phyloP scores from a whole-genome alignment of 352 stramenopile genomes.

The Elongisporangium undulatum region DNA sequence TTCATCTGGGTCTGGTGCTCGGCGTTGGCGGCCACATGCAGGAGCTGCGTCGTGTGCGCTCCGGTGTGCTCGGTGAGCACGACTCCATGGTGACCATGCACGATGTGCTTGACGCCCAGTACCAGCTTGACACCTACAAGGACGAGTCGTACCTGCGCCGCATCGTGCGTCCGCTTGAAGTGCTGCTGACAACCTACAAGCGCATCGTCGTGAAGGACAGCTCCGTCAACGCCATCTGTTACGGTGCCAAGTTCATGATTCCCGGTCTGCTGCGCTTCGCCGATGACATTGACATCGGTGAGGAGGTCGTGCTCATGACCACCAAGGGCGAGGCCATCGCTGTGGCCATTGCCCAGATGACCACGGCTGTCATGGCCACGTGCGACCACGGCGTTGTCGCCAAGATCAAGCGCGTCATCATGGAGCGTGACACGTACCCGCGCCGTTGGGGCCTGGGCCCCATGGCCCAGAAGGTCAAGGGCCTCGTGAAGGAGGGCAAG shows the following conservation, averaged over 20 bases:
- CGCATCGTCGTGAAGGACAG: conserved; percentile 99
- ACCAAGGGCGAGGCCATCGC: conserved; percentile 99
- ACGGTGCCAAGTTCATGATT: conserved; percentile 99
- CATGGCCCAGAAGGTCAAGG: conserved; percentile 99
- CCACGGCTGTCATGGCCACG: conserved; percentile 98
- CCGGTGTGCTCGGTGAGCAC: conserved; percentile 94
- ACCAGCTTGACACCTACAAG: conserved; percentile 98
- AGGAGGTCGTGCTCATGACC: conserved; percentile 99
- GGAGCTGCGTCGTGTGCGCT: conserved; percentile 97
- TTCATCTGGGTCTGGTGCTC: conserved; percentile 97
- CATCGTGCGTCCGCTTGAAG: conserved; percentile 97
- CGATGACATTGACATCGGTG: conserved; percentile 98
- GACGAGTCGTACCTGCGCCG: conserved; percentile 98
- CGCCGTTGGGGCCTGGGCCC: conserved; percentile 98
- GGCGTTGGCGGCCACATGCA: conserved; percentile 99
- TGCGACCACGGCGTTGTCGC: conserved; percentile 99
- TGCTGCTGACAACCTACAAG: conserved; percentile 99
- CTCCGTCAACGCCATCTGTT: conserved; percentile 99
- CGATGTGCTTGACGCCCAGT: conserved; percentile 99
- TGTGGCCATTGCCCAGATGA: conserved; percentile 99
- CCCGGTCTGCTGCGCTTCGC: conserved; percentile 98
- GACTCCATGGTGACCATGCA: conserved; percentile 99
- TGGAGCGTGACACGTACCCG: conserved; percentile 99
- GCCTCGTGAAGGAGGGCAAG: conserved; percentile 93
- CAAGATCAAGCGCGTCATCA: conserved; percentile 99